Base-by-base conservation (phyloP, 2,329 filamentous ascomycete genomes). In the Emmonsiellopsis sp. region DNA sequence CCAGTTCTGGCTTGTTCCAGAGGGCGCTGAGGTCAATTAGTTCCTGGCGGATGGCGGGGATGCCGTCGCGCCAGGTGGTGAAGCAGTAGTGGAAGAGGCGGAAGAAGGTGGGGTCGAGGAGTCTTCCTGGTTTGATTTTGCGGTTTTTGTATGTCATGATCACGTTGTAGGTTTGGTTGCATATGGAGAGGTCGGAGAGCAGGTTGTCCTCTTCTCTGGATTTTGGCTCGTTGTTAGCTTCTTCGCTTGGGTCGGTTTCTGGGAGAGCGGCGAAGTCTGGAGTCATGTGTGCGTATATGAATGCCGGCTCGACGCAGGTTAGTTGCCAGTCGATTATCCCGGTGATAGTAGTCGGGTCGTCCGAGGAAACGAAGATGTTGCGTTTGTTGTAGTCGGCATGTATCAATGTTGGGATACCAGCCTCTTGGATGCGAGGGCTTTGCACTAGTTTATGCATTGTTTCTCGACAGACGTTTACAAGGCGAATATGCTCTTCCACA, bases 281-380 rank as follows among this genome's bases (percentile, higher is more conserved):
- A 0, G 56, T 56, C 38, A 61, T 55, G n/a, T 64, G 61, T 2
- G 61, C 56, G 44, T 67, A 66, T 7, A 61, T 59, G 42, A 70
- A 69, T 2, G 63, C 61, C 5, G 66, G 67, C 41, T 68, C 60
- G 16, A 68, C 59, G 37, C 59, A 62, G 20, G 67, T 52, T 45
- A 61, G 60, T 53, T 70, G 64, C 67, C 64, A 70, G 47, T 70
- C 67, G 48, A 70, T 65, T 0, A 70, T 32, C 9, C 60, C 59
- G 3, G 66, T 67, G 20, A 69, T 59, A 3, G 57, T 7, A 1
- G 64, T 64, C 41, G 61, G 64, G 7, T 69, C 65, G 8, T 64
- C 55, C 5, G 56, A 43, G 2, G 65, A 67, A 30, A 70, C 61
- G 38, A 59, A 67, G 3, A 70, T 67, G 44, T 70, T 70, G 31